phyloP scores from a whole-genome alignment of 495 filamentous ascomycete genomes.

The Tetracladium setigerum region DNA sequence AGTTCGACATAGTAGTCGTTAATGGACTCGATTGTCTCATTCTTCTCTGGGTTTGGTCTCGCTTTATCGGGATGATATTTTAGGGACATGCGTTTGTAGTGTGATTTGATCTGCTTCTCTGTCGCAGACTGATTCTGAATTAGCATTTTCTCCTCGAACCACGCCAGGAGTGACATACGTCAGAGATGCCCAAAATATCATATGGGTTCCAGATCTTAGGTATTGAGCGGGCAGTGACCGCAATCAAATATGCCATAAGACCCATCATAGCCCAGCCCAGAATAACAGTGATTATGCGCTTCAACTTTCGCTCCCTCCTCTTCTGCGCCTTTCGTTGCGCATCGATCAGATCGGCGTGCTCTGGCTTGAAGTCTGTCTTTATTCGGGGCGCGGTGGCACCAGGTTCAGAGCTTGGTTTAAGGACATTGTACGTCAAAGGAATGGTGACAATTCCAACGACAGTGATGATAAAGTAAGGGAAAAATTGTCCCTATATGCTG shows the following conservation, averaged over 20 bases:
- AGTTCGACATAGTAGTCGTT: slow-evolving; percentile 89
- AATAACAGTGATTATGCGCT: slow-evolving; percentile 70
- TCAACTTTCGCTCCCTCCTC: slow-evolving; percentile 81
- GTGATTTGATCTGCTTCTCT: slow-evolving; percentile 84
- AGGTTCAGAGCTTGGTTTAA: slow-evolving; percentile 69
- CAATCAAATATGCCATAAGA: slow-evolving; percentile 87
- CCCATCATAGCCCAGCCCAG: slow-evolving; percentile 79
- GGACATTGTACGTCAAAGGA: slow-evolving; percentile 80
- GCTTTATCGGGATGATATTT: slow-evolving; percentile 92
- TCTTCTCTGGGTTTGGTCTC: slow-evolving; percentile 69
- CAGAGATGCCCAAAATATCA: slow-evolving; percentile 78
- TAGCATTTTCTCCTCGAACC: slow-evolving; percentile 15
- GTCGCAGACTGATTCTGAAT: slow-evolving; percentile 51
- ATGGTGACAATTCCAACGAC: slow-evolving; percentile 81
- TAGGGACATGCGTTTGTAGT: slow-evolving; percentile 78
- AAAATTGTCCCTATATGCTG: slow-evolving; percentile 76
- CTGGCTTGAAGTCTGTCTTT: slow-evolving; percentile 67
- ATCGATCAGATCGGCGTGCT: slow-evolving; percentile 78
- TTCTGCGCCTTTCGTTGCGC: slow-evolving; percentile 79
- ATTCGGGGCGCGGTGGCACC: slow-evolving; percentile 40
- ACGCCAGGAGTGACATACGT: slow-evolving; percentile 40
- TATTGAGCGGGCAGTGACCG: slow-evolving; percentile 61
- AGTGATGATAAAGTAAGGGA: slow-evolving; percentile 96
- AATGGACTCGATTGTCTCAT: slow-evolving; percentile 78
- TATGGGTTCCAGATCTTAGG: slow-evolving; percentile 94